These are phyloP conservation scores for Dendryphion nanum DNA, from an alignment of 2,329 filamentous ascomycete genomes.

Conservation along the genomic window DNA sequence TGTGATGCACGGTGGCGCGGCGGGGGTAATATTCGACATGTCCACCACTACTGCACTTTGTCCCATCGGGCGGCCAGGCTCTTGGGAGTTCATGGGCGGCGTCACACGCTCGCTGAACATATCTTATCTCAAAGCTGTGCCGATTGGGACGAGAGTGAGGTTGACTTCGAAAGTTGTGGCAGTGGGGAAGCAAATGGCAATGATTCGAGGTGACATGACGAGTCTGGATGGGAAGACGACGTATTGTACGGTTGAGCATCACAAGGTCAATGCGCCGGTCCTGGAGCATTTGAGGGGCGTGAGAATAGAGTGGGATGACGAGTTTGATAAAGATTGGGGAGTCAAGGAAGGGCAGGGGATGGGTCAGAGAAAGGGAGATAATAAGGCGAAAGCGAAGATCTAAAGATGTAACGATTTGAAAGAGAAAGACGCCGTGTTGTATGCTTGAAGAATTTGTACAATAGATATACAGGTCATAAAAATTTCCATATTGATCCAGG, in stretches of 20 bases:
- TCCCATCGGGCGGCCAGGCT: slow-evolving; percentile 48
- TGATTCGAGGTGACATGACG: slow-evolving; percentile 52
- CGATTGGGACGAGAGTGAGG: slow-evolving; percentile 45
- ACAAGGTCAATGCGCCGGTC: slow-evolving; percentile 50
- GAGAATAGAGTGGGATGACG: slow-evolving; percentile 46
- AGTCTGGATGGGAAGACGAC: slow-evolving; percentile 48
- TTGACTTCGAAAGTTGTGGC: slow-evolving; percentile 46
- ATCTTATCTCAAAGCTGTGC: slow-evolving; percentile 52
- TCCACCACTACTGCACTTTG: slow-evolving; percentile 50
- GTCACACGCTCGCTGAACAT: slow-evolving; percentile 52
- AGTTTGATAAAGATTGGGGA: slow-evolving; percentile 36
- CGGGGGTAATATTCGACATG: slow-evolving; percentile 43
- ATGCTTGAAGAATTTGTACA: background rate
- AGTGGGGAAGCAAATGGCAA: slow-evolving; percentile 52
- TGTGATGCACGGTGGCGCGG: slow-evolving; percentile 43
- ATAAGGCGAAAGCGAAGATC: too few relatives aligned
- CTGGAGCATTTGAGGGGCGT: slow-evolving; percentile 39
- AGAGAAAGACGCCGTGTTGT: background rate
- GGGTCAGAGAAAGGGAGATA: background rate
- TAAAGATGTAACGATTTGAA: too few relatives aligned
- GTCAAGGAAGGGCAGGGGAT: slow-evolving; percentile 12
- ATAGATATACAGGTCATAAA: background rate
- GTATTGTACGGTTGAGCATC: slow-evolving; percentile 53
- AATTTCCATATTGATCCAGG: background rate
- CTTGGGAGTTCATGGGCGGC: slow-evolving; percentile 54